Evolutionary conservation across 2,329 filamentous ascomycete genomes (phyloP).

Genomic region (Fusarium annulatum): DNA sequence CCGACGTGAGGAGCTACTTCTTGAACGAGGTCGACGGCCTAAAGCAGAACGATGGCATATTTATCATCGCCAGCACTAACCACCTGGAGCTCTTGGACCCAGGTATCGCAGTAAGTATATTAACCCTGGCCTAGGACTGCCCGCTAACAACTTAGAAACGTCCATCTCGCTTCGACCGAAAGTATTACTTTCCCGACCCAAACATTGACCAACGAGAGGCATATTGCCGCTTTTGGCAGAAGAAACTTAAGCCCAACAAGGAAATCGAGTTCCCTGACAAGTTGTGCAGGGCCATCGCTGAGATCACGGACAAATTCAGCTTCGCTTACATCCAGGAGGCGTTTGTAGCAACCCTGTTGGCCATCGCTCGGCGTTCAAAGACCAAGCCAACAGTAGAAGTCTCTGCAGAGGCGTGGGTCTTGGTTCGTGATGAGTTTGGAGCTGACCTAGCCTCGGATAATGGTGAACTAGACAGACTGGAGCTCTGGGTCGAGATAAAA

Average conservation of each 20-base stretch:
- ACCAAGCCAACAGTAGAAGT: neutral
- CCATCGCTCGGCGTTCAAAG: neutral
- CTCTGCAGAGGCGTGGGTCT: neutral
- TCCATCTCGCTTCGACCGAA: neutral
- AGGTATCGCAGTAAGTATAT: neutral
- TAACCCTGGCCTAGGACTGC: rapidly evolving
- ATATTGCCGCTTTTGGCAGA: neutral
- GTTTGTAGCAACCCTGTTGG: neutral
- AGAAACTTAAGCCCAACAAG: neutral
- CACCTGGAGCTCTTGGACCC: neutral
- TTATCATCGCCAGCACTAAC: neutral
- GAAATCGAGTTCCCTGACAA: neutral
- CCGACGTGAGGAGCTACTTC: neutral
- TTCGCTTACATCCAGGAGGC: neutral
- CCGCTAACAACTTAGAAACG: neutral
- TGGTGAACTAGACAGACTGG: neutral
- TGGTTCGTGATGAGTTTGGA: rapidly evolving
- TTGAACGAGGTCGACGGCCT: neutral
- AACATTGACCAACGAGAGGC: neutral
- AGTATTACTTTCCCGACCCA: neutral
- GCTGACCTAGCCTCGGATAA: rapidly evolving
- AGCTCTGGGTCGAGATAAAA: neutral
- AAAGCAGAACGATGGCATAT: neutral
- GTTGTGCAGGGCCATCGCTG: neutral
- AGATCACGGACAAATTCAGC: neutral